Conservation (phyloP, 2,329 filamentous ascomycete genomes). For the Xylaria sp. region DNA sequence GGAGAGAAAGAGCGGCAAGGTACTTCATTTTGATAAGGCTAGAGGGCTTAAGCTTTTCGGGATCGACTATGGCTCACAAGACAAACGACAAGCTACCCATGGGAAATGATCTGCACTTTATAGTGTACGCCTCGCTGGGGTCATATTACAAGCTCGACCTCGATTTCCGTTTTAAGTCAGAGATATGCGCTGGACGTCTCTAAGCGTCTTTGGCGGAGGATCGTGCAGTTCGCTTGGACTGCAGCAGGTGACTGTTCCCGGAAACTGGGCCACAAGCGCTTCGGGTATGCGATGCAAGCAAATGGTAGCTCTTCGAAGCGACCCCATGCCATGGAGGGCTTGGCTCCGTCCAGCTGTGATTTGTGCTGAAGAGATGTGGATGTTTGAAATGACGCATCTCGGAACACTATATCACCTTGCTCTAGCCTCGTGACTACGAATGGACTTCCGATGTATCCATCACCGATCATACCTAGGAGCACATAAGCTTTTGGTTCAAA, state of each 20-base stretch:
- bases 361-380: slow-evolving; percentile 9
- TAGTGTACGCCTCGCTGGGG: slow-evolving; percentile 10
- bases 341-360: slow-evolving; percentile 26
- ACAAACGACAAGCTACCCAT: not conserved
- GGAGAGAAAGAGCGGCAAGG: slow-evolving; percentile 37
- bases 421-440: slow-evolving; percentile 21
- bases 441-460: not conserved
- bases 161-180: not conserved
- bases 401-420: slow-evolving; percentile 11
- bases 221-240: not conserved
- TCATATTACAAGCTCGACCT: not conserved
- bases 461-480: not conserved
- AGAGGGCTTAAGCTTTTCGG: slow-evolving; percentile 1
- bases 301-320: slow-evolving; percentile 7
- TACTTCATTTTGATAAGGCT: slow-evolving; percentile 41
- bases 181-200: not conserved
- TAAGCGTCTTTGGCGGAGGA: slow-evolving; percentile 3
- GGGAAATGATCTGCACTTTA: slow-evolving; percentile 33
- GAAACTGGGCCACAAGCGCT: not conserved
- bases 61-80: slow-evolving; percentile 9
- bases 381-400: slow-evolving; percentile 17
- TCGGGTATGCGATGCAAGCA: slow-evolving; percentile 2
- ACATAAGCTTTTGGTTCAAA: not conserved
- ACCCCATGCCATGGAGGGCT: slow-evolving; percentile 16
- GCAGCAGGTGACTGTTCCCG: not conserved